Evolutionary conservation across 352 stramenopile genomes (phyloP).

Genomic region (Albugo candida): DNA sequence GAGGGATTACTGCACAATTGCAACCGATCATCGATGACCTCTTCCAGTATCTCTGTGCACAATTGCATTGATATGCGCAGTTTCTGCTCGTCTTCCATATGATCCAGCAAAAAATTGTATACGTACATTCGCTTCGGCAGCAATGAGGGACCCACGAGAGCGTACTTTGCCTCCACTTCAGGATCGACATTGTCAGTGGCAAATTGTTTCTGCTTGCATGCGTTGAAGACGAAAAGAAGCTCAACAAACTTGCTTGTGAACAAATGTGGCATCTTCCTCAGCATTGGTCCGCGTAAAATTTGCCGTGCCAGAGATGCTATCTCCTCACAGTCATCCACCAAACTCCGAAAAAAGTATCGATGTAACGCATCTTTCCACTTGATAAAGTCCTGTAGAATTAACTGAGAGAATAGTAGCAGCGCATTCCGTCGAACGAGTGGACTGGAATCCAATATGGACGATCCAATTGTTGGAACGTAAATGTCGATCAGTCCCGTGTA

Average conservation of each 20-base stretch:
- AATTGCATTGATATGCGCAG: constrained; percentile 89
- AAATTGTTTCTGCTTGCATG: constrained; percentile 33
- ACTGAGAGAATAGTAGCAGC: constrained; percentile 88
- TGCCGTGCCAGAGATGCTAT: constrained; percentile 85
- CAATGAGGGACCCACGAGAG: constrained; percentile 15
- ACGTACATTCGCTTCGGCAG: constrained; percentile 68
- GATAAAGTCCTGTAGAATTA: constrained; percentile 96
- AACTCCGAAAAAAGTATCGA: constrained; percentile 88
- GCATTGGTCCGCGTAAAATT: constrained; percentile 79
- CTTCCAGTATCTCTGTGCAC: constrained; percentile 84
- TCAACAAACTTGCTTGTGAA: constrained; percentile 96
- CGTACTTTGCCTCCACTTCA: constrained; percentile 17
- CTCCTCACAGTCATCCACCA: constrained; percentile 87
- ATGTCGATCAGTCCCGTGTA: constrained; percentile 93
- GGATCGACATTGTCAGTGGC: constrained; percentile 42
- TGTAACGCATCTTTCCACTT: constrained; percentile 94
- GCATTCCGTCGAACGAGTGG: constrained; percentile 84
- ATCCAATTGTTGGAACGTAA: constrained; percentile 90
- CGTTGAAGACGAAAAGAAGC: constrained; percentile 93
- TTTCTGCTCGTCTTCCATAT: constrained; percentile 93
- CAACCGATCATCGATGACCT: constrained; percentile 70
- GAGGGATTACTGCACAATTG: constrained; percentile 50
- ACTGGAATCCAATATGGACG: constrained; percentile 81
- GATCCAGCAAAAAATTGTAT: constrained; percentile 87
- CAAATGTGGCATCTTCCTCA: constrained; percentile 84